These are phyloP conservation scores for Opeltia flavorubescens DNA, from an alignment of 495 filamentous ascomycete genomes.

Conservation along the genomic window DNA sequence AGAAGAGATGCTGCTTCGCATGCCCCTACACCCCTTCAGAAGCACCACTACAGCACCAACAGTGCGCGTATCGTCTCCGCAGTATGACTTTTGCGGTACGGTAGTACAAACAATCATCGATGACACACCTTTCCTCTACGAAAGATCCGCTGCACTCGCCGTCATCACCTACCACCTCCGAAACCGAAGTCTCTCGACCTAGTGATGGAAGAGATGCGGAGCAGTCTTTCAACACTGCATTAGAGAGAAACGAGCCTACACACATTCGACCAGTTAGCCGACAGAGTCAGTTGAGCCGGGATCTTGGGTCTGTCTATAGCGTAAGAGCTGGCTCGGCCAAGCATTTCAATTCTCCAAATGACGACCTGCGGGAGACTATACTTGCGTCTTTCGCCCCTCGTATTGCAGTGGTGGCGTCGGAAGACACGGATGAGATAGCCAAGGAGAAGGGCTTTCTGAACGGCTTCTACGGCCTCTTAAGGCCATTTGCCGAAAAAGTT, in stretches of 20 bases:
- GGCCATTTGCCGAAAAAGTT: constrained; percentile 84
- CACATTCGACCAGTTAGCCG: too few relatives aligned
- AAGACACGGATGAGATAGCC: constrained; percentile 68
- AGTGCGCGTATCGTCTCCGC: too few relatives aligned
- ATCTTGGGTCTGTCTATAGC: too few relatives aligned
- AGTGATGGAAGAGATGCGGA: neutral
- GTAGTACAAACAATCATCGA: neutral
- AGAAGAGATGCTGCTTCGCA: too few relatives aligned
- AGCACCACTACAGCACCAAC: too few relatives aligned
- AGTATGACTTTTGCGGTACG: too few relatives aligned
- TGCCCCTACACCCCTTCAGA: too few relatives aligned
- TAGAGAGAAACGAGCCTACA: too few relatives aligned
- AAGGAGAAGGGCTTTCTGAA: constrained; percentile 71
- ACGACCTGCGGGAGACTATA: constrained; percentile 61
- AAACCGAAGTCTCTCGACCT: constrained; percentile 11
- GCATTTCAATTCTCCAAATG: constrained; percentile 10
- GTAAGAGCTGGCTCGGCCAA: too few relatives aligned
- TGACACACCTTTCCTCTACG: constrained; percentile 22
- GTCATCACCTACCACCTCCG: constrained; percentile 39
- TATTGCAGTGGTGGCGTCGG: constrained; percentile 67
- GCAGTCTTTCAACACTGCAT: neutral
- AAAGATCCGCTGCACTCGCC: constrained; percentile 24
- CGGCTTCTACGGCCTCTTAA: constrained; percentile 69
- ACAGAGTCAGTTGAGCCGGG: too few relatives aligned
- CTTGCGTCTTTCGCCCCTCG: constrained; percentile 76